Evolutionary conservation across 805 yeast species (phyloP), one percentile per base, ranked within the genome.

Genomic region (Lipomyces japonicus): DNA sequence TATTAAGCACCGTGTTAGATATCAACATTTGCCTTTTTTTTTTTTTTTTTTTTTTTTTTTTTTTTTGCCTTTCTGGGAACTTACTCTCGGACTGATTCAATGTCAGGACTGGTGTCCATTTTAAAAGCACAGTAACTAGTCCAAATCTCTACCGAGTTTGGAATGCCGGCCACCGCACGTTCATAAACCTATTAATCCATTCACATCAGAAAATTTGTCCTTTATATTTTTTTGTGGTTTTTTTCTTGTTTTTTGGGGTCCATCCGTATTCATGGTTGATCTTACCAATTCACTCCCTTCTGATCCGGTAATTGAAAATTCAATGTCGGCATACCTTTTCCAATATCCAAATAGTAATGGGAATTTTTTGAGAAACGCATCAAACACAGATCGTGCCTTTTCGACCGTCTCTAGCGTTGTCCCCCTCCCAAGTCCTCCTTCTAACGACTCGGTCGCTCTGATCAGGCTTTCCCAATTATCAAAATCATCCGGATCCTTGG

Each of bases 271-370:
- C n/a, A n/a, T n/a, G n/a, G 28, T 18, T 42, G 12, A 3, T 24
- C 53, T 22, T 39, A 57, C 61, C 48, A 46, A n/a, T n/a, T 55
- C 53, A 0, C 74, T 67, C 1, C 58, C 55, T 12, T 63, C 68
- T 2, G 66, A 63, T 32, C 60, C 53, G 2, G 65, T 65, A 2
- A 66, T 46, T 25, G 61, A 44, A 58, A 70, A 72, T 50, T 67
- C 73, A 6, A 55, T 38, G 46, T 67, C 63, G 14, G 76, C 75
- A 48, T 68, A 69, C 39, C 66, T 59, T 32, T 67, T 65, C 76
- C 76, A 72, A 57, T 70, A 71, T 4, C 73, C 75, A 44, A 65
- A 65, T 6, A 70, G 55, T 31, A 66, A 46, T 1, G 76, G 76
- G 53, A 62, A 72, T 28, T 55, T 50, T 3, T 49, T 46, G 44